Conservation (phyloP, 2,329 filamentous ascomycete genomes). For the Colletotrichum australisinense region DNA sequence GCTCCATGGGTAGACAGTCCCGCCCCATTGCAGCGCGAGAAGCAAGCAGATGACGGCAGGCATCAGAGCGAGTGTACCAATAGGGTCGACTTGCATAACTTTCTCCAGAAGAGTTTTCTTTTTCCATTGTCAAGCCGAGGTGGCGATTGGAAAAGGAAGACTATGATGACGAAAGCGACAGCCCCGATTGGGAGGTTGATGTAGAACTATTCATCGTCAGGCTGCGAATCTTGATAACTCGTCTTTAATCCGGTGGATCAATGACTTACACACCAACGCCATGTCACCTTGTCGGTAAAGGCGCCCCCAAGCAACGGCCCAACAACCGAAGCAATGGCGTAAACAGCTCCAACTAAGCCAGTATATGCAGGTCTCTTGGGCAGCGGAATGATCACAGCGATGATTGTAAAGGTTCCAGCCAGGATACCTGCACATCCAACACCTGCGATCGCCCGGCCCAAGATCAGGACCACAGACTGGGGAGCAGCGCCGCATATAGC, state of each 20-base stretch:
- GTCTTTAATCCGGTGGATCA: too few relatives aligned
- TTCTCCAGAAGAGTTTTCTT: slow-evolving; percentile 38
- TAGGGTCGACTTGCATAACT: slow-evolving; percentile 42
- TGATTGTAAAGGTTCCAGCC: slow-evolving; percentile 47
- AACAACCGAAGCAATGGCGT: slow-evolving; percentile 49
- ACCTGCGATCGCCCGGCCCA: slow-evolving; percentile 50
- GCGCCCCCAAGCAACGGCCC: slow-evolving; percentile 43
- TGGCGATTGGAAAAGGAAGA: slow-evolving; percentile 25
- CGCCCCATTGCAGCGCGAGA: slow-evolving; percentile 61
- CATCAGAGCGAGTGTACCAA: slow-evolving; percentile 28
- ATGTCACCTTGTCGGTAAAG: slow-evolving; percentile 43
- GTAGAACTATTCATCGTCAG: slow-evolving; percentile 40
- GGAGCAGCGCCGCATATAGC: slow-evolving; percentile 47
- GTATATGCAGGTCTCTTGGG: slow-evolving; percentile 46
- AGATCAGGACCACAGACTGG: slow-evolving; percentile 47
- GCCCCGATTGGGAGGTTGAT: slow-evolving; percentile 48
- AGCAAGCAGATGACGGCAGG: slow-evolving; percentile 54
- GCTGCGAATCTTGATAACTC: too few relatives aligned
- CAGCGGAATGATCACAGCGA: slow-evolving; percentile 43
- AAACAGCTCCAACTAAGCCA: slow-evolving; percentile 55
- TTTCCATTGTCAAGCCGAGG: not conserved
- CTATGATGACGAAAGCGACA: slow-evolving; percentile 44
- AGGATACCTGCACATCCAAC: slow-evolving; percentile 49
- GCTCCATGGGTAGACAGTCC: slow-evolving; percentile 45
- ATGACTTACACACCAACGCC: slow-evolving; percentile 47